These are phyloP conservation scores for Elsinoe australis DNA, from an alignment of 2,329 filamentous ascomycete species.

Conservation along the genomic window DNA sequence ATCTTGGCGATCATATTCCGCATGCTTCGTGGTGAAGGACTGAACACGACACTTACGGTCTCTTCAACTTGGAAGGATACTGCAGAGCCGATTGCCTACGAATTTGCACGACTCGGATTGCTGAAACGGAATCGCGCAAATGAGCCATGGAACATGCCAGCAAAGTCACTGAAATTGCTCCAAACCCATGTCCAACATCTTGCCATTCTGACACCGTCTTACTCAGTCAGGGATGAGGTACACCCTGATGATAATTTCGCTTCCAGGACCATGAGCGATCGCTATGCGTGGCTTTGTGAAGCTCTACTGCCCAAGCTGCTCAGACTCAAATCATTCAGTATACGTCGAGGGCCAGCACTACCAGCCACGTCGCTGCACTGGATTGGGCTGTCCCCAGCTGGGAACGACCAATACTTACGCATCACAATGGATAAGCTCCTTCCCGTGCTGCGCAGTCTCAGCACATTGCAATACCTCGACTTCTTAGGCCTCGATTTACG, in stretches of 20 bases:
- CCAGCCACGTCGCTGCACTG: not conserved
- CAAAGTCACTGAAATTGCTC: not conserved
- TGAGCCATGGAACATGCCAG: slow-evolving; percentile 1
- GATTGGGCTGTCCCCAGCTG: not conserved
- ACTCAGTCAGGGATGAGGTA: slow-evolving; percentile 1
- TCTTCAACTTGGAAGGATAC: not conserved
- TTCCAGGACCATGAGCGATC: not conserved
- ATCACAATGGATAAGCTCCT: not conserved
- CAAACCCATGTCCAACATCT: not conserved
- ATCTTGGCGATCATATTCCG: not conserved
- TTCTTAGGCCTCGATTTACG: slow-evolving; percentile 1
- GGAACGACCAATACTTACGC: slow-evolving; percentile 1
- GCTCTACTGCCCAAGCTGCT: not conserved
- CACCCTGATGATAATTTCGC: slow-evolving; percentile 1
- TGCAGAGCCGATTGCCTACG: not conserved
- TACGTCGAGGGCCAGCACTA: not conserved
- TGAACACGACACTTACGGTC: not conserved
- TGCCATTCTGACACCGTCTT: not conserved
- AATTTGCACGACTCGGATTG: slow-evolving; percentile 1
- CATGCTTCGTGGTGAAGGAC: not conserved
- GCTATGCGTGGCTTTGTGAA: not conserved
- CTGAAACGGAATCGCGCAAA: not conserved
- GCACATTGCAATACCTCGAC: not conserved
- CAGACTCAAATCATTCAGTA: not conserved
- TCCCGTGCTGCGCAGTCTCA: not conserved